Evolutionary conservation across 768 basidiomycete species (phyloP).

Genomic region (Coprinellus micaceus): DNA sequence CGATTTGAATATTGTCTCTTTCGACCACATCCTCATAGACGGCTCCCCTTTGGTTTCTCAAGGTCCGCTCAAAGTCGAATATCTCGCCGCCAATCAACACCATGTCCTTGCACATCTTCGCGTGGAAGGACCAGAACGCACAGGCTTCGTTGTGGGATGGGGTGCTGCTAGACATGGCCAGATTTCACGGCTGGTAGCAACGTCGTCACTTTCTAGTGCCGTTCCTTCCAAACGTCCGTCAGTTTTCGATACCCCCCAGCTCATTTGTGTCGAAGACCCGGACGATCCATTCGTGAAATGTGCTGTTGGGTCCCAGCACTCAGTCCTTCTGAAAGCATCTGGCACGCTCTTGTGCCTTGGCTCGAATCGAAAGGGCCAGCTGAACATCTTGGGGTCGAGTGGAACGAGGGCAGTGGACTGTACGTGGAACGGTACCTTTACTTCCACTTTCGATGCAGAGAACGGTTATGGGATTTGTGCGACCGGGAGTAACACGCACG

Average conservation of each 20-base stretch:
- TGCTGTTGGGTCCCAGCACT: constrained; percentile 43
- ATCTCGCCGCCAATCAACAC: constrained; percentile 63
- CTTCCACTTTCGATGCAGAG: constrained; percentile 25
- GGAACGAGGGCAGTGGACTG: constrained; percentile 42
- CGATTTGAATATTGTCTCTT: constrained; percentile 39
- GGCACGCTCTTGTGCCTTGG: constrained; percentile 55
- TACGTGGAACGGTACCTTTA: constrained; percentile 81
- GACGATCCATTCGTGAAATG: constrained; percentile 30
- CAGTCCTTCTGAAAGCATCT: constrained; percentile 53
- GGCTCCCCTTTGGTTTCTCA: constrained; percentile 19
- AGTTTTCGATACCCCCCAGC: constrained; percentile 29
- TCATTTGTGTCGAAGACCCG: constrained; percentile 30
- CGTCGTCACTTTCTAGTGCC: constrained; percentile 8
- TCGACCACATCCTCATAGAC: constrained; percentile 35
- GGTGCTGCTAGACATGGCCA: constrained; percentile 84
- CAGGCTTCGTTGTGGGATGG: constrained; percentile 62
- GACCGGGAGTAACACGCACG: constrained; percentile 56
- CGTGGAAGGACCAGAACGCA: constrained; percentile 14
- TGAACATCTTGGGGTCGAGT: constrained; percentile 30
- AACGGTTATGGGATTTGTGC: constrained; percentile 28
- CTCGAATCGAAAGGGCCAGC: constrained; percentile 68
- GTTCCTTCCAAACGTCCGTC: constrained; percentile 21
- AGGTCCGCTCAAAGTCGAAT: constrained; percentile 30
- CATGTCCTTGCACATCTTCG: constrained; percentile 58
- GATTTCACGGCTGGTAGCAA: constrained; percentile 42